Evolutionary conservation across 305 asterid genomes (phyloP).

Genomic region (Withania somnifera): DNA sequence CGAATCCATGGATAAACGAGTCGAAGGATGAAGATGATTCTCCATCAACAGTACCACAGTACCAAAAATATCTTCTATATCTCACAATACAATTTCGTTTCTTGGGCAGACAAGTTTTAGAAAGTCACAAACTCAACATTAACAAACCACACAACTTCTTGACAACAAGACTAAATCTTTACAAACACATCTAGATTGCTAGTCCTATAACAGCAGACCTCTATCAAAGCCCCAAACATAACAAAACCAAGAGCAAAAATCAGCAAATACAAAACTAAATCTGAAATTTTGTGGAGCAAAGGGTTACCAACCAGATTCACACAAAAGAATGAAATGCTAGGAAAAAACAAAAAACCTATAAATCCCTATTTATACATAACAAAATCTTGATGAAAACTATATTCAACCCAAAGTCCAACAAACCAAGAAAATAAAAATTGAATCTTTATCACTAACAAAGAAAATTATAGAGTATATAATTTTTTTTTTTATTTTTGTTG

Average conservation of each 20-base stretch:
- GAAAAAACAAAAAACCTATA: background rate
- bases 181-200: constrained; percentile 18
- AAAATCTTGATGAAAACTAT: background rate
- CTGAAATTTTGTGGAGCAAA: background rate
- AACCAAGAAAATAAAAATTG: background rate
- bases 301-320: background rate
- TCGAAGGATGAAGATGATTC: constrained; percentile 78
- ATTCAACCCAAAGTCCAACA: constrained; percentile 35
- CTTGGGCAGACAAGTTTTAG: background rate
- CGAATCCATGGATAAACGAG: constrained; percentile 85
- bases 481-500: background rate
- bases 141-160: constrained; percentile 22
- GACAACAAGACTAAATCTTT: constrained; percentile 14
- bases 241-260: too few relatives aligned
- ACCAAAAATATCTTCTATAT: constrained; percentile 65
- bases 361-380: constrained; percentile 5
- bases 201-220: constrained; percentile 17
- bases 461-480: background rate
- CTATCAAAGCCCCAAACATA: constrained; percentile 6
- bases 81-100: constrained; percentile 8
- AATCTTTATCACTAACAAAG: background rate
- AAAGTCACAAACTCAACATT: background rate
- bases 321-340: background rate
- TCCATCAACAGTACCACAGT: constrained; percentile 49
- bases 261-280: background rate